A percentile compares a stretch with the other conserved stretches of the same genome.
Evolutionary conservation across 192 early-diverging fungal genomes (phyloP).

Genomic region (Linderina pennispora): DNA sequence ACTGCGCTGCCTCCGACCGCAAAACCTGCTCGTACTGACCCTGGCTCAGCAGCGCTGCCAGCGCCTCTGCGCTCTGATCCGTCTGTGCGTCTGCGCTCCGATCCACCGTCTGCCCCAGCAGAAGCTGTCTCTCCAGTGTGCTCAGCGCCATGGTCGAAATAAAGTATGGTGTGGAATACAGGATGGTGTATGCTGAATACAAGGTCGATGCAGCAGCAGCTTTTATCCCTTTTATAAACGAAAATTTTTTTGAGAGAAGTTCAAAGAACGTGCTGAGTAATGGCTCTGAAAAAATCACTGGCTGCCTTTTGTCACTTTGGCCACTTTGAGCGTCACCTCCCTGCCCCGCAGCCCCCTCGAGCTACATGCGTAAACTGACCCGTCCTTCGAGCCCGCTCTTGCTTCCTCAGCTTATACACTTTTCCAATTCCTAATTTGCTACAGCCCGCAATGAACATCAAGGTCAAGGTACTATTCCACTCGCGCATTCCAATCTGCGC

Average conservation of each 20-base stretch:
- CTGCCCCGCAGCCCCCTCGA: too few species aligned
- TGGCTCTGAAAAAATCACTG: too few species aligned
- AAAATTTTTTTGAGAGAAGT: not conserved
- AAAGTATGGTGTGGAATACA: too few species aligned
- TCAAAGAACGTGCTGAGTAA: too few species aligned
- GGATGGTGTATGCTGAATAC: too few species aligned
- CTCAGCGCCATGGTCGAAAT: slow-evolving; percentile 2
- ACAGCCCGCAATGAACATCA: slow-evolving; percentile 11
- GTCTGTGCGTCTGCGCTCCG: not conserved
- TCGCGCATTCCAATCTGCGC: too few species aligned
- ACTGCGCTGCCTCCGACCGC: slow-evolving; percentile 32
- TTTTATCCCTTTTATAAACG: too few species aligned
- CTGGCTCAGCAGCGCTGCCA: slow-evolving; percentile 12
- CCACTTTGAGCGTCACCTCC: too few species aligned
- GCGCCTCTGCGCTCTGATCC: not conserved
- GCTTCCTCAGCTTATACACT: not conserved
- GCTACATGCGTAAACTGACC: too few species aligned
- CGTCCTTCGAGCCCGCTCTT: not conserved
- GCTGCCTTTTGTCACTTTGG: too few species aligned
- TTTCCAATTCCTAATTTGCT: slow-evolving; percentile 3
- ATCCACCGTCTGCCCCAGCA: slow-evolving; percentile 20
- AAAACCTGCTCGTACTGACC: slow-evolving; percentile 51
- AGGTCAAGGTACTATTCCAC: slow-evolving; percentile 13
- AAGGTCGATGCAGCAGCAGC: too few species aligned
- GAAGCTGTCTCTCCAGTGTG: slow-evolving; percentile 4